phyloP scores from a whole-genome alignment of 345 rosid genomes.

The Noccaea caerulescens region DNA sequence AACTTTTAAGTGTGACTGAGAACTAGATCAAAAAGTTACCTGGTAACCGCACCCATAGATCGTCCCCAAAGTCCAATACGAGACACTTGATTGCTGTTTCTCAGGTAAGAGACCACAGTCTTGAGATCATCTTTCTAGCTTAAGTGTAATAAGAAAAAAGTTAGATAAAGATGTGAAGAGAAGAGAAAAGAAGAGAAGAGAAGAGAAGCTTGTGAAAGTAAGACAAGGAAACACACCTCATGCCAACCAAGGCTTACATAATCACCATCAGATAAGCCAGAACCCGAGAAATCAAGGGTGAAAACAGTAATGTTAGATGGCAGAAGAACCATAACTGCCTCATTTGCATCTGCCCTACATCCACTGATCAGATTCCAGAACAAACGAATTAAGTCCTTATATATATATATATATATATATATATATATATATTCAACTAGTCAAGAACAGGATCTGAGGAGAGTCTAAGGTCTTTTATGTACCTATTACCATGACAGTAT shows the following conservation, averaged over 20 bases:
- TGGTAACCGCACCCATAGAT: conserved; percentile 99
- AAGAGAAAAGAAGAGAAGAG: neutral
- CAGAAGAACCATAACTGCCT: conserved; percentile 90
- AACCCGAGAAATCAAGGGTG: conserved; percentile 97
- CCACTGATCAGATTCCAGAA: conserved; percentile 64
- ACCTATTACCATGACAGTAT: conserved; percentile 99
- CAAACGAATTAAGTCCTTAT: conserved; percentile 38
- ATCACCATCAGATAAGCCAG: conserved; percentile 94
- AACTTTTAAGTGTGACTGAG: conserved; percentile 13
- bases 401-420: neutral
- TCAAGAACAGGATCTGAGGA: conserved; percentile 12
- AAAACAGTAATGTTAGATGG: conserved; percentile 94
- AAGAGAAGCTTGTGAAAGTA: conserved; percentile 11
- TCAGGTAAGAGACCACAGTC: conserved; percentile 80
- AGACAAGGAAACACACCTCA: conserved; percentile 61
- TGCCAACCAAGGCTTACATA: conserved; percentile 98
- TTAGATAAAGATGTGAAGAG: conserved; percentile 31
- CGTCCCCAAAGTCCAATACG: conserved; percentile 98
- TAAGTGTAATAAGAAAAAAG: conserved; percentile 28
- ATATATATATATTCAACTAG: neutral
- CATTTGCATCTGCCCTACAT: conserved; percentile 98
- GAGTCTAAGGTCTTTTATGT: neutral
- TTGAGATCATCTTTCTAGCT: conserved; percentile 90
- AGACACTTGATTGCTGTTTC: conserved; percentile 72
- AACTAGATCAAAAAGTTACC: conserved; percentile 55